Conservation (phyloP, 2,329 filamentous ascomycete species). For the Thyridium curvatum region DNA sequence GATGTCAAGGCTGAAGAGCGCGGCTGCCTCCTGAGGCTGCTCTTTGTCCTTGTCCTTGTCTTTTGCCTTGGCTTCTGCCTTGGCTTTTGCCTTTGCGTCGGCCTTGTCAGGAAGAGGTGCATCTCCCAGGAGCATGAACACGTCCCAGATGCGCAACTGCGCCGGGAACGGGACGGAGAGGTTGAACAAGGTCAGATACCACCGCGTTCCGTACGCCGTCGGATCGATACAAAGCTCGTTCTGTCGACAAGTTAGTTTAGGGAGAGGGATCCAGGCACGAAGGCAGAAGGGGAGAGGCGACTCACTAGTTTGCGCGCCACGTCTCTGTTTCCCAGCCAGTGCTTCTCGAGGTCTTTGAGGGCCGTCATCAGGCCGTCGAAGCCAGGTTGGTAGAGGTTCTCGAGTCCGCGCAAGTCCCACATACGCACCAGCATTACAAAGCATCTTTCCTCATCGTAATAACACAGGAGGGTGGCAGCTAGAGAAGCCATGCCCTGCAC, state of each 20-base stretch:
- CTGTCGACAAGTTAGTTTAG: conserved; percentile 31
- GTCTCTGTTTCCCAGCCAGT: conserved; percentile 74
- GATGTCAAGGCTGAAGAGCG: conserved; percentile 69
- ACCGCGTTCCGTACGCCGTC: conserved; percentile 91
- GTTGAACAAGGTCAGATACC: conserved; percentile 98
- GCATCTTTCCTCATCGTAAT: conserved; percentile 90
- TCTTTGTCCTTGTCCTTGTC: conserved; percentile 13
- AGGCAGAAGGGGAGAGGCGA: conserved; percentile 11
- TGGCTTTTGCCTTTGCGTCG: conserved; percentile 10
- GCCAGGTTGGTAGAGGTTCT: conserved; percentile 74
- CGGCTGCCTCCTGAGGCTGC: conserved; percentile 21
- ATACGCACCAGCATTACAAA: conserved; percentile 97
- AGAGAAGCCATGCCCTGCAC: conserved; percentile 97
- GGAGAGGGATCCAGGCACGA: neutral
- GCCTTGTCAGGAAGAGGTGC: conserved; percentile 36
- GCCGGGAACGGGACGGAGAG: conserved; percentile 91
- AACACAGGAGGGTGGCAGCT: conserved; percentile 87
- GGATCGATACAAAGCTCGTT: conserved; percentile 73
- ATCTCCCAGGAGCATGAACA: conserved; percentile 91
- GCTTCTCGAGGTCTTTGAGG: conserved; percentile 74
- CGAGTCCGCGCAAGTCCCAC: conserved; percentile 83
- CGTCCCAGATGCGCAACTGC: conserved; percentile 94
- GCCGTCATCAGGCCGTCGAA: conserved; percentile 85
- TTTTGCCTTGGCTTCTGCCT: conserved; percentile 11
- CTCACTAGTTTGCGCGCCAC: conserved; percentile 76